Evolutionary conservation across 2,329 filamentous ascomycete species (phyloP).

Genomic region (Colletotrichum liaoningense): DNA sequence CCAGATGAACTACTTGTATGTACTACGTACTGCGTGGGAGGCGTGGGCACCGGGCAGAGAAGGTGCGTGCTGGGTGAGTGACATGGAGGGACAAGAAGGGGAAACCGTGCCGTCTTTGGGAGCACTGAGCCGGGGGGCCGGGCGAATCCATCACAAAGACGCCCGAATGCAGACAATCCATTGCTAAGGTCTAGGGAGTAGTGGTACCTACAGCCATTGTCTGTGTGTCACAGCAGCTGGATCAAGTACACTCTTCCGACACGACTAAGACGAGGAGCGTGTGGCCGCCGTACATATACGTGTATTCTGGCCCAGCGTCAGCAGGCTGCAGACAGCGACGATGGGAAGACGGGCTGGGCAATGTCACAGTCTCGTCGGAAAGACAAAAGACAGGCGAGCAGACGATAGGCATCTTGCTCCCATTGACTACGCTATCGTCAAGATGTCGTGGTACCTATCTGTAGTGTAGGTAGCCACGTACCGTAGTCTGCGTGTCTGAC

Average conservation of each 20-base stretch:
- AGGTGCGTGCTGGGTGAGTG: not conserved
- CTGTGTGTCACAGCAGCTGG: not conserved
- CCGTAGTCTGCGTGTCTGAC: no score
- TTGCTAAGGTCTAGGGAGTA: not conserved
- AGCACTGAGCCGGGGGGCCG: not conserved
- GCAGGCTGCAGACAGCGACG: not conserved
- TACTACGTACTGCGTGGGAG: not conserved
- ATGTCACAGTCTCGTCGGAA: not conserved
- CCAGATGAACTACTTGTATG: not conserved
- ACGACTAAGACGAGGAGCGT: conserved; percentile 4
- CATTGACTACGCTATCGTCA: not conserved
- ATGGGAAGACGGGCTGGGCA: not conserved
- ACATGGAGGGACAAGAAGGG: not conserved
- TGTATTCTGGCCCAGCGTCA: not conserved
- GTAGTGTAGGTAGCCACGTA: no score
- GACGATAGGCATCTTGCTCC: not conserved
- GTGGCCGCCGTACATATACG: not conserved
- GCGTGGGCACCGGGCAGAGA: not conserved
- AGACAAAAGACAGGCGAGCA: not conserved
- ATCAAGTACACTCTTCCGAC: conserved; percentile 7
- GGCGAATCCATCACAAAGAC: not conserved
- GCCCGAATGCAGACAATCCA: not conserved
- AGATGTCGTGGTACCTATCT: no score
- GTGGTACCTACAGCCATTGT: not conserved
- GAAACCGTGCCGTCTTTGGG: conserved; percentile 13